Base-by-base conservation (phyloP, 2,329 filamentous ascomycete genomes). In the Sarocladium kiliense region DNA sequence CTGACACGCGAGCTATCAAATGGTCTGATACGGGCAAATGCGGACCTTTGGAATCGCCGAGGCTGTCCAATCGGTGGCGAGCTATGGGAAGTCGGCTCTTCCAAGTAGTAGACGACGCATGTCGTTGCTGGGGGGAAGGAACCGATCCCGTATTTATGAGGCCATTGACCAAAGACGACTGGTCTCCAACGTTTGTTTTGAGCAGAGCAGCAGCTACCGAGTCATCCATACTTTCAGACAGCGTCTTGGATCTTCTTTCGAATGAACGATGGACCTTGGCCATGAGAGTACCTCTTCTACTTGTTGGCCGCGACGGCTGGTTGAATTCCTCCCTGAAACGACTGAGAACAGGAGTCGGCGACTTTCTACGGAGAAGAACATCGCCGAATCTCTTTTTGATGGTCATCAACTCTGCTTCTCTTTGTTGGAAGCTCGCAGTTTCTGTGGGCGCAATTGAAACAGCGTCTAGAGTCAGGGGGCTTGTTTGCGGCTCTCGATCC, bases 261-360 rank as follows among this genome's bases (percentile, higher is more conserved):
- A 73, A 60, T 3, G 64, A 63, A 1, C 71, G 58, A 51, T 72
- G 67, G 0, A 77, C 58, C 34, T 65, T 73, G 4, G 66, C 62
- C 34, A 73, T 61, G 27, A 76, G 30, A 5, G 47, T 36, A 5
- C 47, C 30, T 11, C 47, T 11, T 23, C 26, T 34, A 27, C 30
- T 34, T 14, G 47, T 10, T 9, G 26, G 27, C 3, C 47, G 26
- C 19, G 47, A 16, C 16, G 26, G 30, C 11, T 51, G 47, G 16
- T 27, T 18, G 51, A 76, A 70, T 4, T 74, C 66, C 56, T 78
- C 75, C 10, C 61, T 66, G 59, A 77, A 78, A 19, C 66, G 73
- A 58, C 72, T 76, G 45, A 58, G 59, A 1, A 71, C 56, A 11
- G 63, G 65, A n/a, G 58, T 54, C 2, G 62, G 62, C 2, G 61